These are phyloP conservation scores for Fusarium sp. DNA, from an alignment of 2,329 filamentous ascomycete genomes.

Conservation along the genomic window DNA sequence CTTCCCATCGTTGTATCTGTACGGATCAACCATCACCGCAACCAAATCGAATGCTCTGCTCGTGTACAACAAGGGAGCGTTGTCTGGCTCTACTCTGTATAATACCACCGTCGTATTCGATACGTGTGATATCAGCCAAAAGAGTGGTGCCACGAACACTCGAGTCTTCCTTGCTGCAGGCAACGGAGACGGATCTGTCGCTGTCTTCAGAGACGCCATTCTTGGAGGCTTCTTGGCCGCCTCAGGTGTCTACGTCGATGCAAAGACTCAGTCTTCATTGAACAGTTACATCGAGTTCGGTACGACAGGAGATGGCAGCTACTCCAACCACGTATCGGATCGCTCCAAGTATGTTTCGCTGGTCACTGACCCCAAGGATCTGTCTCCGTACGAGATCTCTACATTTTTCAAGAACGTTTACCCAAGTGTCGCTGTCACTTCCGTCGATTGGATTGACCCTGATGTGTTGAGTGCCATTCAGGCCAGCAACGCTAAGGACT, in stretches of 20 bases:
- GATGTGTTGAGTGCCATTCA: constrained; percentile 36
- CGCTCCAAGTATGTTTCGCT: constrained; percentile 53
- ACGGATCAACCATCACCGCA: constrained; percentile 58
- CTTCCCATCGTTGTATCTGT: constrained; percentile 58
- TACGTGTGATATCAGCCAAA: constrained; percentile 54
- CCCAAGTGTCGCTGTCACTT: constrained; percentile 25
- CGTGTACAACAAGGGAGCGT: constrained; percentile 57
- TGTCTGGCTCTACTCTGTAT: constrained; percentile 47
- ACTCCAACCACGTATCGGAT: constrained; percentile 52
- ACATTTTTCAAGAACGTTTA: constrained; percentile 28
- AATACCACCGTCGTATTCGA: constrained; percentile 60
- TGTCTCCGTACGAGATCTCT: constrained; percentile 47
- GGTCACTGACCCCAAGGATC: constrained; percentile 51
- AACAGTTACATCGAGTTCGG: constrained; percentile 59
- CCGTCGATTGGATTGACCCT: constrained; percentile 42
- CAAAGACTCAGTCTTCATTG: constrained; percentile 50
- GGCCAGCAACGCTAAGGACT: constrained; percentile 39
- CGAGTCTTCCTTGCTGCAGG: constrained; percentile 59
- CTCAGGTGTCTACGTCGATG: constrained; percentile 51
- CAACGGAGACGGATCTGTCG: constrained; percentile 57
- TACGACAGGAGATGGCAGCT: constrained; percentile 58
- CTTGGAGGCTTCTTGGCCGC: constrained; percentile 56
- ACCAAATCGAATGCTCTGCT: constrained; percentile 50
- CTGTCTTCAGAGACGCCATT: constrained; percentile 57
- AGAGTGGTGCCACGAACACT: constrained; percentile 50